Conservation (phyloP, 257 asterid species). For the Verbascum thapsus region DNA sequence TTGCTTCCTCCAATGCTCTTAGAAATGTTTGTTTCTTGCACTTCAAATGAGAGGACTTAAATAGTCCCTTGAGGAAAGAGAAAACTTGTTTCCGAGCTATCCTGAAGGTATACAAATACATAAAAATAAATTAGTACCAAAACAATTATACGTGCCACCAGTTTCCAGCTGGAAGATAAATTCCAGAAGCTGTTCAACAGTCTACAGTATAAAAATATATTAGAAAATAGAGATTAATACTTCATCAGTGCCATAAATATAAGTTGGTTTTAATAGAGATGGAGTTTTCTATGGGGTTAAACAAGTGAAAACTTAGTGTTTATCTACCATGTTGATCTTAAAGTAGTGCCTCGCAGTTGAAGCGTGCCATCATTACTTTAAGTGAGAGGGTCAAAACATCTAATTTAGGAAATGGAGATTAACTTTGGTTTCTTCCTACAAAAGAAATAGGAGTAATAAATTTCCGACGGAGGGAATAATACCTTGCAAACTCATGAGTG, state of each 20-base stretch:
- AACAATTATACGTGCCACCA: constrained; percentile 19
- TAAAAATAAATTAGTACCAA: constrained; percentile 8
- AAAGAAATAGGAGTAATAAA: too few species aligned
- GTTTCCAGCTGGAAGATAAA: constrained; percentile 21
- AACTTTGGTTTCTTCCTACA: too few species aligned
- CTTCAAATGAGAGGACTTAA: constrained; percentile 83
- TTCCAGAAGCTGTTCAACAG: constrained; percentile 27
- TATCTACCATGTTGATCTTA: too few species aligned
- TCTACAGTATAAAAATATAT: constrained; percentile 21
- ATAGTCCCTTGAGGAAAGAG: constrained; percentile 86
- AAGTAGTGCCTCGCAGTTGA: too few species aligned
- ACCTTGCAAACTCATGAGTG: constrained; percentile 99
- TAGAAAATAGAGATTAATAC: constrained; percentile 8
- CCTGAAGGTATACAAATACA: constrained; percentile 49
- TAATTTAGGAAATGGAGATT: too few species aligned
- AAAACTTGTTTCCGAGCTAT: constrained; percentile 70
- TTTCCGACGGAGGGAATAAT: constrained; percentile 6
- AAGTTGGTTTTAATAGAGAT: too few species aligned
- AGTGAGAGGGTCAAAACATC: too few species aligned
- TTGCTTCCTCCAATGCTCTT: constrained; percentile 87
- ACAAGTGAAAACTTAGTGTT: too few species aligned
- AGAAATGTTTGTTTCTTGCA: constrained; percentile 81
- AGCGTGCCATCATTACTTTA: too few species aligned
- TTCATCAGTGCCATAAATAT: too few species aligned
- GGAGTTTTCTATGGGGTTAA: too few species aligned